These are phyloP conservation scores for Fusarium pseudograminearum DNA, from an alignment of 2,329 filamentous ascomycete species.

Conservation along the genomic window DNA sequence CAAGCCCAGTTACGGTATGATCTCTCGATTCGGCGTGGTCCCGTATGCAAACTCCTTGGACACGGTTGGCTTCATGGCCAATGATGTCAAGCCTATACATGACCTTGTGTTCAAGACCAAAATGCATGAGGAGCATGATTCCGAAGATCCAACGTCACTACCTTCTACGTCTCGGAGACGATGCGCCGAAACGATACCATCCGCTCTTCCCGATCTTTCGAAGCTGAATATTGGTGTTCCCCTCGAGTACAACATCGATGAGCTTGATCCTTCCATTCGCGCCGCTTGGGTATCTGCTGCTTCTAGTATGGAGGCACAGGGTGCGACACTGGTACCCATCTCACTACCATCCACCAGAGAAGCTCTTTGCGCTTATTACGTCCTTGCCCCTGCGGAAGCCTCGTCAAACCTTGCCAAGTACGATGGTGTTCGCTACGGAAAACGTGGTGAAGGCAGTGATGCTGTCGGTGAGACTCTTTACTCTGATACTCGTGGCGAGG, in stretches of 20 bases:
- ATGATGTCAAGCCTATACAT: conserved; percentile 63
- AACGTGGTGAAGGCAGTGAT: conserved; percentile 63
- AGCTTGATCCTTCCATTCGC: conserved; percentile 78
- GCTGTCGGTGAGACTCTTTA: conserved; percentile 76
- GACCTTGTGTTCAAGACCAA: conserved; percentile 64
- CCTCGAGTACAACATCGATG: conserved; percentile 87
- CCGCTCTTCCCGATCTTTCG: conserved; percentile 45
- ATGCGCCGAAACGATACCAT: conserved; percentile 52
- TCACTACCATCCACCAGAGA: conserved; percentile 86
- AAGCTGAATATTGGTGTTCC: conserved; percentile 67
- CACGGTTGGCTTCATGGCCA: conserved; percentile 83
- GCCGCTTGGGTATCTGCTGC: conserved; percentile 76
- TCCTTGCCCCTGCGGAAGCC: conserved; percentile 94
- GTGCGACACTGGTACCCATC: conserved; percentile 79
- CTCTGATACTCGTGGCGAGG: conserved; percentile 76
- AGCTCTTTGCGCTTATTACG: conserved; percentile 93
- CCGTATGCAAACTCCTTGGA: conserved; percentile 94
- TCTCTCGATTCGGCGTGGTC: conserved; percentile 88
- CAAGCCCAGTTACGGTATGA: conserved; percentile 90
- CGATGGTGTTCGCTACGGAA: conserved; percentile 94
- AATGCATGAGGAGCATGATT: conserved; percentile 69
- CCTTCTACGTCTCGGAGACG: conserved; percentile 65
- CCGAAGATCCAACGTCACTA: conserved; percentile 80
- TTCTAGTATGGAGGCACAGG: conserved; percentile 68
- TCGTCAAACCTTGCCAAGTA: conserved; percentile 97